Evolutionary conservation across 257 asterid genomes (phyloP).

Genomic region (Anisodus tanguticus): DNA sequence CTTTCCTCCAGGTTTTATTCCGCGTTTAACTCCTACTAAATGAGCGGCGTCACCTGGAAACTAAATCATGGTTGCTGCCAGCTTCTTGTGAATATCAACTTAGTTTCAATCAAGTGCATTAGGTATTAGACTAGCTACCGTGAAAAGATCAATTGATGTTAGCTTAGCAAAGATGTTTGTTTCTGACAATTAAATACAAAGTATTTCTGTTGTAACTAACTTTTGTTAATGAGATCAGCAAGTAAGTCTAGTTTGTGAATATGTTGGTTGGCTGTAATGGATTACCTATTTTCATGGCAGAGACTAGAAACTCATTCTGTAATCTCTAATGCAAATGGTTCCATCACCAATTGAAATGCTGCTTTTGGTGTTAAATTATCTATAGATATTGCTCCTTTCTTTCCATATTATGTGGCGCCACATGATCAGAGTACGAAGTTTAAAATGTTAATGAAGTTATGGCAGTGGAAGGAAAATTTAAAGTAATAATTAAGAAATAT

Average conservation of each 20-base stretch:
- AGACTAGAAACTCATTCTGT: neutral
- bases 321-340: neutral
- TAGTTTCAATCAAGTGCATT: neutral
- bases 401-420: neutral
- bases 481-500: neutral
- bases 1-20: constrained; percentile 46
- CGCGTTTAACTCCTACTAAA: neutral
- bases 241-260: neutral
- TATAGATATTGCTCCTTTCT: neutral
- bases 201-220: neutral
- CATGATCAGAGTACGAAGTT: neutral
- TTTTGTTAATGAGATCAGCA: neutral
- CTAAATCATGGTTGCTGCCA: constrained; percentile 9
- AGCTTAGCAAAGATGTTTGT: constrained; percentile 3
- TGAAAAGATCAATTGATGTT: neutral
- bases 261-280: constrained; percentile 5
- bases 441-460: neutral
- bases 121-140: neutral
- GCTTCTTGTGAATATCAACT: neutral
- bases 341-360: neutral
- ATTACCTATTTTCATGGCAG: neutral
- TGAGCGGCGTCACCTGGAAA: neutral
- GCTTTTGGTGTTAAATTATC: neutral
- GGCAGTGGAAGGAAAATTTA: neutral
- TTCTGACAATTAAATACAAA: neutral